phyloP scores from a whole-genome alignment of 2,329 filamentous ascomycete species.

The Fusarium irregulare region DNA sequence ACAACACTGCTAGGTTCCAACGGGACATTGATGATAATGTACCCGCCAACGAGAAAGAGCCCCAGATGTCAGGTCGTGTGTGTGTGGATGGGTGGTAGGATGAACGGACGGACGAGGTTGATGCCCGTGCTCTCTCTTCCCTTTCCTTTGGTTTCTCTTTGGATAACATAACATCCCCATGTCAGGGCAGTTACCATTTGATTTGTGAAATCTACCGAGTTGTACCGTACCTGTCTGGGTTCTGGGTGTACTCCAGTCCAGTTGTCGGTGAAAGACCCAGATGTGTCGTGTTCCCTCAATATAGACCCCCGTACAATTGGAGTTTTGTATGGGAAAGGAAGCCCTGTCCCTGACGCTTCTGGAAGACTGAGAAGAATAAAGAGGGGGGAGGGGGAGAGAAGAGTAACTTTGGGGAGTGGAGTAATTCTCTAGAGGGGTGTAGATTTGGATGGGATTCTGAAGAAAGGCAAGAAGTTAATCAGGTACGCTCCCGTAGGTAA shows the following conservation, averaged over 20 bases:
- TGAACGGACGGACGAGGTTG: slow-evolving; percentile 23
- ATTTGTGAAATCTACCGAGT: slow-evolving; percentile 30
- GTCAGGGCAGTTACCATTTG: slow-evolving; percentile 30
- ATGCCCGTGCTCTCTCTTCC: slow-evolving; percentile 34
- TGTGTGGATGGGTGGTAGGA: slow-evolving; percentile 2
- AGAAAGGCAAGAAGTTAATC: slow-evolving; percentile 4
- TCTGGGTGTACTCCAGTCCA: neutral
- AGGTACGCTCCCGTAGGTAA: slow-evolving; percentile 3
- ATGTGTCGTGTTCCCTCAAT: slow-evolving; percentile 30
- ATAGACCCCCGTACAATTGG: slow-evolving; percentile 31
- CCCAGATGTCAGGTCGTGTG: slow-evolving; percentile 17
- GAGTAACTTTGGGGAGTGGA: slow-evolving; percentile 16
- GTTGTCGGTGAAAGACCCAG: slow-evolving; percentile 38
- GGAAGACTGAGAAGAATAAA: slow-evolving; percentile 40
- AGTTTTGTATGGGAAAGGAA: slow-evolving; percentile 25
- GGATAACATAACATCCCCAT: slow-evolving; percentile 41
- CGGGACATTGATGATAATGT: slow-evolving; percentile 46
- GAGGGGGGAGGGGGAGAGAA: slow-evolving; percentile 25
- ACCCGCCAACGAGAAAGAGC: slow-evolving; percentile 38
- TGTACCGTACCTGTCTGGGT: slow-evolving; percentile 11
- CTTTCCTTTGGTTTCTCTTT: slow-evolving; percentile 16
- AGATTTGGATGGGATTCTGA: slow-evolving; percentile 19
- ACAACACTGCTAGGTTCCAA: slow-evolving; percentile 36
- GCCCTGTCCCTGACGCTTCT: slow-evolving; percentile 41
- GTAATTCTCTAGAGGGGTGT: slow-evolving; percentile 17